Evolutionary conservation across 371 early-diverging fungal genomes (phyloP).

Genomic region (Rhizopus arrhizus): DNA sequence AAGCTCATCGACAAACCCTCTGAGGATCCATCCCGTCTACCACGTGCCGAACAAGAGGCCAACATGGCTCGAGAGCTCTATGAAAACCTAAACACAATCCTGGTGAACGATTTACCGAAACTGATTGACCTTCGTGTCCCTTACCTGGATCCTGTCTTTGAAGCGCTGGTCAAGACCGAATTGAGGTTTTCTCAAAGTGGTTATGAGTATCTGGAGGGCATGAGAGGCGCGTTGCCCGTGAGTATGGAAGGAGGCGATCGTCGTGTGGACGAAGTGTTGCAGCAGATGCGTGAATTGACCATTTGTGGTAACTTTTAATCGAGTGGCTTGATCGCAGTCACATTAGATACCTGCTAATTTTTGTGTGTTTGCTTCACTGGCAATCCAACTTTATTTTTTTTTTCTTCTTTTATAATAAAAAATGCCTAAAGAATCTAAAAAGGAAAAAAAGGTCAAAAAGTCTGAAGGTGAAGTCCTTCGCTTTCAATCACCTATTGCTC

Average conservation of each 20-base stretch:
- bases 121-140: conserved; percentile 86
- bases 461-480: conserved; percentile 32
- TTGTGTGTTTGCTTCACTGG: too few relatives aligned
- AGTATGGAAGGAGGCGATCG: conserved; percentile 61
- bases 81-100: conserved; percentile 77
- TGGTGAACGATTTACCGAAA: conserved; percentile 87
- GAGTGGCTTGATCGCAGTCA: background rate
- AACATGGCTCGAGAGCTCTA: conserved; percentile 77
- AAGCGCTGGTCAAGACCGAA: conserved; percentile 91
- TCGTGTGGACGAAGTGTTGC: conserved; percentile 75
- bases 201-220: conserved; percentile 65
- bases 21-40: conserved; percentile 72
- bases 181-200: conserved; percentile 81
- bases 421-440: conserved; percentile 38
- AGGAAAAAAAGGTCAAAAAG: conserved; percentile 54
- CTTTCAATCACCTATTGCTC: conserved; percentile 81
- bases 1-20: conserved; percentile 82
- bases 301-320: conserved; percentile 76
- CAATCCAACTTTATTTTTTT: background rate
- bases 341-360: background rate
- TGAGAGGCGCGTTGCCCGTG: conserved; percentile 56
- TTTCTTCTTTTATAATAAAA: background rate
- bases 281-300: conserved; percentile 86
- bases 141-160: conserved; percentile 91
- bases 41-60: conserved; percentile 80